These are phyloP conservation scores for Mycena belliarum DNA, from an alignment of 768 basidiomycete species.

Conservation along the genomic window DNA sequence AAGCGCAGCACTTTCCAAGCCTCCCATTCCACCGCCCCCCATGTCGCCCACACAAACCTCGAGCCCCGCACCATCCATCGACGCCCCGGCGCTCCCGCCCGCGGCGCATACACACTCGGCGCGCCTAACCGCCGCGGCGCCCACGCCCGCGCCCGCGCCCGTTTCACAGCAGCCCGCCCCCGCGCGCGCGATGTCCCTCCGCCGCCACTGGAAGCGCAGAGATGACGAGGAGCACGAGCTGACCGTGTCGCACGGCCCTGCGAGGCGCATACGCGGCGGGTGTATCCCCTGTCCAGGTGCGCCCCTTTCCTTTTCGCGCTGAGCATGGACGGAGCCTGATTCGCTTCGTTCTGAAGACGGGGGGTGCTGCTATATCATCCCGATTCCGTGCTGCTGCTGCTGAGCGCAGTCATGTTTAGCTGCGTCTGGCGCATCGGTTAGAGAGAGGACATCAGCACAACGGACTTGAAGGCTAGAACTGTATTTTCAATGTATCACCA, in stretches of 20 bases:
- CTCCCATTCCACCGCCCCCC: slow-evolving; percentile 23
- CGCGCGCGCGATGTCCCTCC: slow-evolving; percentile 10
- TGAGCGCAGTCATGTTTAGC: too few relatives aligned
- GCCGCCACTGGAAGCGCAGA: too few relatives aligned
- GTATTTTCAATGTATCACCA: too few relatives aligned
- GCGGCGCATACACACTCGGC: slow-evolving; percentile 1
- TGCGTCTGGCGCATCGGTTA: too few relatives aligned
- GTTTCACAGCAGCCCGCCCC: slow-evolving; percentile 24
- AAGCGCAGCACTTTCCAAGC: not conserved
- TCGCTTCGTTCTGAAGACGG: slow-evolving; percentile 33
- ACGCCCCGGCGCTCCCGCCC: not conserved
- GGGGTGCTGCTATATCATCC: slow-evolving; percentile 34
- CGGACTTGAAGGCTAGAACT: too few relatives aligned
- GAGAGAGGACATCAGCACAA: too few relatives aligned
- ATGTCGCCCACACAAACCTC: slow-evolving; percentile 2
- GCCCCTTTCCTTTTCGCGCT: not conserved
- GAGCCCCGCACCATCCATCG: slow-evolving; percentile 9
- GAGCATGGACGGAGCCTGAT: not conserved
- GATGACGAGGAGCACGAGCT: not conserved
- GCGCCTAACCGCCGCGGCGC: too few relatives aligned
- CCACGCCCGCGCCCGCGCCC: not conserved
- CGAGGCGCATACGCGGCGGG: slow-evolving; percentile 29
- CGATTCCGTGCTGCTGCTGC: not conserved
- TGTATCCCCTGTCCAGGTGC: slow-evolving; percentile 35
- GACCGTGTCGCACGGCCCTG: slow-evolving; percentile 11